Conservation (phyloP, 2,329 filamentous ascomycete species). For the Pestalotiopsis sp. region DNA sequence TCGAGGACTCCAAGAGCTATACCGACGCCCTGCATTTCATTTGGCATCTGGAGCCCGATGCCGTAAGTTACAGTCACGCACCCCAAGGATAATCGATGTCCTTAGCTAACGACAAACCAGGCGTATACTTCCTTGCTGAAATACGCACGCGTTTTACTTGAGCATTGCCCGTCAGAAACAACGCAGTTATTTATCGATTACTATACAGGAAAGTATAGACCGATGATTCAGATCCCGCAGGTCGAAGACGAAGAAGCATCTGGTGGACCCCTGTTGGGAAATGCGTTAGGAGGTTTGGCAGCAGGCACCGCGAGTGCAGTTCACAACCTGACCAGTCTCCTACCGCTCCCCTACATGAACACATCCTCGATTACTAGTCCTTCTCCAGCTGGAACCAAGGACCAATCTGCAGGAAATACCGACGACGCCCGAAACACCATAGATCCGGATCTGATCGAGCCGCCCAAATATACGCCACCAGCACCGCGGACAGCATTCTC, state of each 20-base stretch:
- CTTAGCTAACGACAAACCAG: conserved; percentile 46
- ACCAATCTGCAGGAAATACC: conserved; percentile 56
- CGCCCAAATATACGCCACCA: conserved; percentile 73
- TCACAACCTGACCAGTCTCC: conserved; percentile 81
- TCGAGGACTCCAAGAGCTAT: conserved; percentile 93
- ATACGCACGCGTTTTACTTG: conserved; percentile 87
- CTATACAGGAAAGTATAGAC: conserved; percentile 83
- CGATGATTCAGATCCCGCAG: conserved; percentile 62
- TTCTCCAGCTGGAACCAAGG: conserved; percentile 50
- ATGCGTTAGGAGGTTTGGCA: conserved; percentile 40
- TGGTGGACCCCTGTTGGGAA: conserved; percentile 38
- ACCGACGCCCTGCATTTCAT: conserved; percentile 88
- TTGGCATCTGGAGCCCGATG: conserved; percentile 79
- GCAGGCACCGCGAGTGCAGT: conserved; percentile 73
- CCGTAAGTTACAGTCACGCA: conserved; percentile 51
- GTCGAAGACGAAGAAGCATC: conserved; percentile 40
- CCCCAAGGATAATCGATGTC: conserved; percentile 13
- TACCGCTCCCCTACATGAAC: conserved; percentile 86
- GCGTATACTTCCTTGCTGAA: conserved; percentile 92
- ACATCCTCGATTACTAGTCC: conserved; percentile 60
- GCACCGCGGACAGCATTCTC: conserved; percentile 91
- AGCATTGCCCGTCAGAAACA: conserved; percentile 80
- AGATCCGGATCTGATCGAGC: conserved; percentile 47
- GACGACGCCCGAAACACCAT: conserved; percentile 45
- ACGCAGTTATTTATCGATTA: conserved; percentile 93